Base-by-base conservation (phyloP, 2,329 filamentous ascomycete species). In the Neopestalotiopsis clavispora region DNA sequence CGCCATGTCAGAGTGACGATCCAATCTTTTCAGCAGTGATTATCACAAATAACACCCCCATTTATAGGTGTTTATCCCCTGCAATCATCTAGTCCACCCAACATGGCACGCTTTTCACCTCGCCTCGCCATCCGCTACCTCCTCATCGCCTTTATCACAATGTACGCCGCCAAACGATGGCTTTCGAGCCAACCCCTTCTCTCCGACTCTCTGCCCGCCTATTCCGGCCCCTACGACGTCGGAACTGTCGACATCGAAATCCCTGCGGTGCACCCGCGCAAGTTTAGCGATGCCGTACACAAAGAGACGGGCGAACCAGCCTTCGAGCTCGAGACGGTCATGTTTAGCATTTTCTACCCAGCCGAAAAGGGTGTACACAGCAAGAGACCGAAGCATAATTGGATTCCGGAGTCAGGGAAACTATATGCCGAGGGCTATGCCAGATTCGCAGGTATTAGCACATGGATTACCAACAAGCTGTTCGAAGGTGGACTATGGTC, bases 321-420 rank as follows among this genome's bases (percentile, higher is more conserved):
- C 0, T 86, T 86, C 63, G 78, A 83, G 23, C 73, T 86, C 0
- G 76, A 84, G 68, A 84, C 83, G 1, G 83, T 86, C 3, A 78
- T 87, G 4, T 84, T 86, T 69, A 84, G 84, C 0, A 68, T 87
- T 3, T 86, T 86, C 76, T 86, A 87, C 60, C 85, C 85, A 1
- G 74, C 82, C 5, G 63, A 56, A 28, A 71, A 75, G 6, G 75
- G 79, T 59, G 69, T 65, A 17, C 71, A 71, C 30, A 71, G 74
- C 6, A 71, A 67, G 4, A 70, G 72, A 28, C 72, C 75, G 4
- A 74, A 74, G n/a, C 84, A 86, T 67, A 74, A 76, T 38, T 87
- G 85, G 85, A 76, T 86, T 28, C 77, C 84, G 0, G 78, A 76
- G 2, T 85, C 85, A 0, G 66, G 86, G 4, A 75, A 78, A 52